These are phyloP conservation scores for Ceratocystis harringtonii DNA, from an alignment of 2,329 filamentous ascomycete species.

Conservation along the genomic window DNA sequence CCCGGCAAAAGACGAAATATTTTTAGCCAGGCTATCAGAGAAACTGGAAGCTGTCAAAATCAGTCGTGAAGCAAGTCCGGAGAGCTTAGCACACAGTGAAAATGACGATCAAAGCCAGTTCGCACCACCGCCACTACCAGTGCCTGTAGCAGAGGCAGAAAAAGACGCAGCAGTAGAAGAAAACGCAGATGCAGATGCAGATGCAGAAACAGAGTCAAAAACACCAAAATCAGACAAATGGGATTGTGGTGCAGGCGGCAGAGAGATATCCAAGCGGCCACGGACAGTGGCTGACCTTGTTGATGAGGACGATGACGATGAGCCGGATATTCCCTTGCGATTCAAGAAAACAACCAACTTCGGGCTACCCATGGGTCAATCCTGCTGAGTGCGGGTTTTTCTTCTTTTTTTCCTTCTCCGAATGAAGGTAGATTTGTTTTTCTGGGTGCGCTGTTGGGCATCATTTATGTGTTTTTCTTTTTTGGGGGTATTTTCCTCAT, in stretches of 20 bases:
- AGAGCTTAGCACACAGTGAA: constrained; percentile 10
- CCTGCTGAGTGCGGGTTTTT: neutral
- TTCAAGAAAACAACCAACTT: constrained; percentile 34
- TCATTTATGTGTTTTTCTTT: neutral
- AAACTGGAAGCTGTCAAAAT: constrained; percentile 37
- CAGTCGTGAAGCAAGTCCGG: constrained; percentile 26
- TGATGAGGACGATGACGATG: constrained; percentile 22
- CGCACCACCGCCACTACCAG: constrained; percentile 13
- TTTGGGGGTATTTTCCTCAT: neutral
- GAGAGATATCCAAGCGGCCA: neutral
- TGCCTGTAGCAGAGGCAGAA: constrained; percentile 13
- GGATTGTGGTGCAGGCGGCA: neutral
- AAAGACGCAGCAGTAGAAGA: neutral
- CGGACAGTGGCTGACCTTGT: neutral
- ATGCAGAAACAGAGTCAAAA: neutral
- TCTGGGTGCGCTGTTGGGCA: no score
- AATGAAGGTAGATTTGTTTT: neutral
- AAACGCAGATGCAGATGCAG: neutral
- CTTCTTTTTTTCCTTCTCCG: neutral
- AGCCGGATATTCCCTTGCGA: constrained; percentile 32
- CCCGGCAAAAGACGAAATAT: constrained; percentile 40
- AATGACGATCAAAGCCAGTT: constrained; percentile 3
- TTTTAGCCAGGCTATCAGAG: constrained; percentile 35
- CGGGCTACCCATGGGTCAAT: constrained; percentile 21
- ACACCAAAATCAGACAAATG: neutral